phyloP scores from a whole-genome alignment of 2,329 filamentous ascomycete genomes.

The Fusarium sp. region DNA sequence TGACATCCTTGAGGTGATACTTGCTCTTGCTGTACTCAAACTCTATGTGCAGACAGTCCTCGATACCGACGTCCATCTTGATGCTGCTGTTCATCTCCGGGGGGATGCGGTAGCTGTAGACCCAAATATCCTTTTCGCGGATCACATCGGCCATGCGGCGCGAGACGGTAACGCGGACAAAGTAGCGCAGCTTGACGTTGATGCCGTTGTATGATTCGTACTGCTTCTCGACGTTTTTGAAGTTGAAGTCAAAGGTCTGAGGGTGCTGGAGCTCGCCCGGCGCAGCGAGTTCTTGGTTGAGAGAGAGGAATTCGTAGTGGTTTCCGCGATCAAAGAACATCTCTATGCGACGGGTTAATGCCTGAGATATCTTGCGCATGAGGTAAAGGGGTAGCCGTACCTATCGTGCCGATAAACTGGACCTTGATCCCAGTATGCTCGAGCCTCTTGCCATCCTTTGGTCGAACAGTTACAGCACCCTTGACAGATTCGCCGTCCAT shows the following conservation, averaged over 20 bases:
- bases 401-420: slow-evolving; percentile 98
- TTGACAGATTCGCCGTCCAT: slow-evolving; percentile 99
- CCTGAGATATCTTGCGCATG: not conserved
- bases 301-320: slow-evolving; percentile 97
- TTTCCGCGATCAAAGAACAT: slow-evolving; percentile 99
- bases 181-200: slow-evolving; percentile 99
- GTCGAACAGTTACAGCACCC: slow-evolving; percentile 91
- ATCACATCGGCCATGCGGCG: slow-evolving; percentile 98
- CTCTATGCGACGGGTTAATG: slow-evolving; percentile 63
- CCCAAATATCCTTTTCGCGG: slow-evolving; percentile 99
- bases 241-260: slow-evolving; percentile 99
- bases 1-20: slow-evolving; percentile 99
- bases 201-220: slow-evolving; percentile 99
- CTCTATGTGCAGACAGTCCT: slow-evolving; percentile 98
- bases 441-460: slow-evolving; percentile 96
- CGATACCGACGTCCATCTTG: slow-evolving; percentile 99
- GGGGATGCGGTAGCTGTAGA: slow-evolving; percentile 97
- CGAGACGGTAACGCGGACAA: slow-evolving; percentile 95
- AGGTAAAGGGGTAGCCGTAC: slow-evolving; percentile 56
- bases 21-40: slow-evolving; percentile 99
- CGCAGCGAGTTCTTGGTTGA: slow-evolving; percentile 95
- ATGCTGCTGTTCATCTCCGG: slow-evolving; percentile 98
- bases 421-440: slow-evolving; percentile 99
- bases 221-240: slow-evolving; percentile 99
- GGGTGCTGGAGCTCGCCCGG: slow-evolving; percentile 98